phyloP scores from a whole-genome alignment of 441 rosid species.

The Aquilaria agallochum region DNA sequence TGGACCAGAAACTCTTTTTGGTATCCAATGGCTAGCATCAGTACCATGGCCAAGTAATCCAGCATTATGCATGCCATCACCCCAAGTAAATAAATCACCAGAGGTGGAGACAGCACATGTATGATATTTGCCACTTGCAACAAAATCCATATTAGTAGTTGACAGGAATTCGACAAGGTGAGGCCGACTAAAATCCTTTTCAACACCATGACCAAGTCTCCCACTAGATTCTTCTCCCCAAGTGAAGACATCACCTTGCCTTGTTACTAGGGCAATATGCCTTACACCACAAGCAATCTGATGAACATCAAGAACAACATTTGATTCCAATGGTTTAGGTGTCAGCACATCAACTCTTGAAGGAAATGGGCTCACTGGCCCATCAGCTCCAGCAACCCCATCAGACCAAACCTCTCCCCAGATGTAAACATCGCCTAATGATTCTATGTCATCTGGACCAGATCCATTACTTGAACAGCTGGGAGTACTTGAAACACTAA shows the following conservation, averaged over 20 bases:
- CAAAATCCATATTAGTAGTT: slow-evolving; percentile 62
- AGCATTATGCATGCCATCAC: slow-evolving; percentile 80
- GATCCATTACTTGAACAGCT: slow-evolving; percentile 93
- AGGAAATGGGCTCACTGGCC: slow-evolving; percentile 36
- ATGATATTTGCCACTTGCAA: slow-evolving; percentile 83
- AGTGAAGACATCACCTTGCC: slow-evolving; percentile 94
- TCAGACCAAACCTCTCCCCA: slow-evolving; percentile 98
- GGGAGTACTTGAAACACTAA: slow-evolving; percentile 93
- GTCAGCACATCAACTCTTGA: slow-evolving; percentile 52
- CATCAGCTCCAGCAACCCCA: slow-evolving; percentile 47
- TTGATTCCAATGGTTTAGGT: slow-evolving; percentile 84
- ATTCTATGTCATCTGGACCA: slow-evolving; percentile 96
- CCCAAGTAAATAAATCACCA: slow-evolving; percentile 89
- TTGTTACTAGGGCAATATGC: slow-evolving; percentile 82
- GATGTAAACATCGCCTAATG: slow-evolving; percentile 84
- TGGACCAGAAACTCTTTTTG: slow-evolving; percentile 79
- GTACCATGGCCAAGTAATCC: slow-evolving; percentile 94
- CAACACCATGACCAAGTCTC: slow-evolving; percentile 86
- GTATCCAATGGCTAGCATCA: slow-evolving; percentile 86
- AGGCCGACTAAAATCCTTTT: slow-evolving; percentile 63
- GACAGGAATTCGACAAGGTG: slow-evolving; percentile 81
- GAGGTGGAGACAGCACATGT: slow-evolving; percentile 73
- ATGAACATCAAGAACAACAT: slow-evolving; percentile 92
- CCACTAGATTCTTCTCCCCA: slow-evolving; percentile 98
- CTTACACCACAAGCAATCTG: slow-evolving; percentile 83